phyloP scores from a whole-genome alignment of 495 filamentous ascomycete genomes.

The Aspergillus leporis region DNA sequence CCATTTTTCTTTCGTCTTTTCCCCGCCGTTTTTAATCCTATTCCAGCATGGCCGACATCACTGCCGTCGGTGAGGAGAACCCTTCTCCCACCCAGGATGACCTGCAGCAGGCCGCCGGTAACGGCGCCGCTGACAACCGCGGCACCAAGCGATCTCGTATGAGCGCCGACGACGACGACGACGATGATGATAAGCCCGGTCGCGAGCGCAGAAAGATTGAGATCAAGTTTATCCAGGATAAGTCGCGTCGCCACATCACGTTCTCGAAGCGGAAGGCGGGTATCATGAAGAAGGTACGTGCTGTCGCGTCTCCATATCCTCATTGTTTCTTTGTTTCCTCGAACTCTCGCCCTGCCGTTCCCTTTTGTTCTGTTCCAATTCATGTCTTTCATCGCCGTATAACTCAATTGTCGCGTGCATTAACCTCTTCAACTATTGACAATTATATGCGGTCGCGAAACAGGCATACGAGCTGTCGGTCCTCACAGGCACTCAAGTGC shows the following conservation, averaged over 20 bases:
- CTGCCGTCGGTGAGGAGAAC: constrained; percentile 49
- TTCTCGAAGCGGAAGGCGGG: constrained; percentile 99
- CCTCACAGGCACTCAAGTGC: constrained; percentile 95
- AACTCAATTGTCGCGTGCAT: constrained; percentile 4
- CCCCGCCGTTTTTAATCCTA: constrained; percentile 5
- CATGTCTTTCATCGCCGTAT: not conserved
- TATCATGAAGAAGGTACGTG: constrained; percentile 99
- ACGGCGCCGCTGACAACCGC: constrained; percentile 66
- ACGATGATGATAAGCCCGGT: constrained; percentile 96
- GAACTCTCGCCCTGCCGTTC: constrained; percentile 7
- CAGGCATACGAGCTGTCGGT: constrained; percentile 98
- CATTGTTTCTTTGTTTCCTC: constrained; percentile 11
- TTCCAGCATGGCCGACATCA: constrained; percentile 45
- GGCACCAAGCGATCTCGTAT: constrained; percentile 89
- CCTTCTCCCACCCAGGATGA: constrained; percentile 54
- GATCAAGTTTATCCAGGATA: constrained; percentile 99
- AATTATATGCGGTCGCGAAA: constrained; percentile 24
- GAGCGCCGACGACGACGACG: constrained; percentile 91
- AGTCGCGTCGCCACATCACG: constrained; percentile 99
- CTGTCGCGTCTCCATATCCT: constrained; percentile 28
- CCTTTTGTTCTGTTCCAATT: constrained; percentile 19
- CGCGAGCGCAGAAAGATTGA: constrained; percentile 99
- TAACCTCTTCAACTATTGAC: constrained; percentile 12
- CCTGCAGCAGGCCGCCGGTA: constrained; percentile 50
- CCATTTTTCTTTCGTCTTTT: constrained; percentile 13